Conservation (phyloP, 129 eudicot species). For the Helianthus annuus region DNA sequence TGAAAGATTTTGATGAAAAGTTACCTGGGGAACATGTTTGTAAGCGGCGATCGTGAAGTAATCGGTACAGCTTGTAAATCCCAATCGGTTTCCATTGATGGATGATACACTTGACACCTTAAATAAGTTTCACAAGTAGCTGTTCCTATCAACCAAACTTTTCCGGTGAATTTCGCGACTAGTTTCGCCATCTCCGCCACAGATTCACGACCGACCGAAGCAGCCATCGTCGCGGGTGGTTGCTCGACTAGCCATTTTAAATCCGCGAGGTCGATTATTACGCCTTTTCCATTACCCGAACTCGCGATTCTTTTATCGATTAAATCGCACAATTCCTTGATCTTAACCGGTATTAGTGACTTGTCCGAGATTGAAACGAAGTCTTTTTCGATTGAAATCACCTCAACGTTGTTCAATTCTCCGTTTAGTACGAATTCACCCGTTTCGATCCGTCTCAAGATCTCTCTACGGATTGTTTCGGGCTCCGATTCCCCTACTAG, state of each 20-base stretch:
- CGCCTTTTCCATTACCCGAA: slow-evolving; percentile 31
- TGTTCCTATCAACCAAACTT: slow-evolving; percentile 80
- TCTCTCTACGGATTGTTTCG: slow-evolving; percentile 56
- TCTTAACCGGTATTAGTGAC: slow-evolving; percentile 35
- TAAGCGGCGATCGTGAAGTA: slow-evolving; percentile 69
- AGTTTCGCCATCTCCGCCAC: slow-evolving; percentile 64
- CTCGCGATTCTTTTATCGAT: slow-evolving; percentile 41
- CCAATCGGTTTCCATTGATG: slow-evolving; percentile 88
- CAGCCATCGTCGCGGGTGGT: slow-evolving; percentile 38
- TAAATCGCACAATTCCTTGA: slow-evolving; percentile 51
- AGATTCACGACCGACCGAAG: slow-evolving; percentile 42
- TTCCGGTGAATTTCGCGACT: slow-evolving; percentile 41
- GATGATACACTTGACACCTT: slow-evolving; percentile 91
- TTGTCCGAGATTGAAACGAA: slow-evolving; percentile 32
- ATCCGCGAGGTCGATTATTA: slow-evolving; percentile 69
- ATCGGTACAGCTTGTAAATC: slow-evolving; percentile 94
- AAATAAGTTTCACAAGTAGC: slow-evolving; percentile 95
- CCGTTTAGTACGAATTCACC: slow-evolving; percentile 40
- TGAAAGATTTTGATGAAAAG: background rate
- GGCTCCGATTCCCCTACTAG: slow-evolving; percentile 80
- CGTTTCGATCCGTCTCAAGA: slow-evolving; percentile 52
- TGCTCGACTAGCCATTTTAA: slow-evolving; percentile 88
- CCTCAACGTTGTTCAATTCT: slow-evolving; percentile 42
- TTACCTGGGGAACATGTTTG: slow-evolving; percentile 75
- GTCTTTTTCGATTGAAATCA: slow-evolving; percentile 57